Conservation (phyloP, 441 rosid genomes). For the Melastoma candidum region DNA sequence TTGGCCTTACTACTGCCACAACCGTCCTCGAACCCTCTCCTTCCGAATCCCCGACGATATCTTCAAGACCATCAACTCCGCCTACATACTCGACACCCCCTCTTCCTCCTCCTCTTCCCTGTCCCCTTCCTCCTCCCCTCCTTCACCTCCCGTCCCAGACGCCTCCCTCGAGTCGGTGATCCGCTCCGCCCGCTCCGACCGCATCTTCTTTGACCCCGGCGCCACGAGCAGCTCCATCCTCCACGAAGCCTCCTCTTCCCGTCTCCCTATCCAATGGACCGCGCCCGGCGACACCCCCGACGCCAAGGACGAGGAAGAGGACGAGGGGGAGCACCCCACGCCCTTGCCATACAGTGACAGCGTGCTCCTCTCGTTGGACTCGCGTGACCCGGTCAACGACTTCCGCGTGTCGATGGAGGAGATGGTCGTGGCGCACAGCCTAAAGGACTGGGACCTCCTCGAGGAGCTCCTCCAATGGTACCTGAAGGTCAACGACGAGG, state of each 20-base stretch:
- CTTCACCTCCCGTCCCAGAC: slow-evolving; percentile 13
- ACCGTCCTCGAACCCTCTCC: slow-evolving; percentile 26
- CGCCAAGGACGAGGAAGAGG: too few relatives aligned
- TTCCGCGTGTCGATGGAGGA: slow-evolving; percentile 83
- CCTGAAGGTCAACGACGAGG: slow-evolving; percentile 44
- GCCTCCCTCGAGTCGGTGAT: slow-evolving; percentile 45
- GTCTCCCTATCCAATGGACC: too few relatives aligned
- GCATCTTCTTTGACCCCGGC: slow-evolving; percentile 61
- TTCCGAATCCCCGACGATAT: slow-evolving; percentile 24
- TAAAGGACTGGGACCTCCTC: slow-evolving; percentile 44
- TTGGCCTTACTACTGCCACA: slow-evolving; percentile 5
- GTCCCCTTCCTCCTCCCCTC: slow-evolving; percentile 27
- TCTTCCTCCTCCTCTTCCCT: slow-evolving; percentile 19
- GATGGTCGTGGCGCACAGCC: slow-evolving; percentile 63
- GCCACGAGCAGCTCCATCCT: slow-evolving; percentile 49
- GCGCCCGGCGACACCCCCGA: too few relatives aligned
- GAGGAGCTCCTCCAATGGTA: slow-evolving; percentile 57
- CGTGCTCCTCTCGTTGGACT: slow-evolving; percentile 44
- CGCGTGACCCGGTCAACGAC: slow-evolving; percentile 46
- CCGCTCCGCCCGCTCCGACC: slow-evolving; percentile 41
- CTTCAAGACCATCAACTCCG: slow-evolving; percentile 36
- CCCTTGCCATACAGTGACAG: slow-evolving; percentile 4
- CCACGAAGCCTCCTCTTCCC: background rate
- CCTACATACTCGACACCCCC: slow-evolving; percentile 21
- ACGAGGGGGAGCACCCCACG: too few relatives aligned